Evolutionary conservation across 441 rosid species (phyloP).

Genomic region (Erysimum pusillum): DNA sequence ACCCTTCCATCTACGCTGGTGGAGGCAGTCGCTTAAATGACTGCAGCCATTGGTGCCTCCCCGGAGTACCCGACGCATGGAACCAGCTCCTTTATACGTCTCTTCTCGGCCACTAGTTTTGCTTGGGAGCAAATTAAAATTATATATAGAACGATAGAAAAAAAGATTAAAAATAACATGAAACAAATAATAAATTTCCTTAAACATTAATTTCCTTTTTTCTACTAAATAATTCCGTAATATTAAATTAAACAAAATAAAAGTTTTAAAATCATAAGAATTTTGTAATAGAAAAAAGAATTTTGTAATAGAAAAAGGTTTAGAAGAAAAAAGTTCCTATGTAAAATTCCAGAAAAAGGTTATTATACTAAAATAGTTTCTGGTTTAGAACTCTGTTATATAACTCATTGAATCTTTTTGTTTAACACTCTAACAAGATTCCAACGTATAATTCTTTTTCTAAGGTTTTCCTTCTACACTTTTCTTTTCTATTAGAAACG

Average conservation of each 20-base stretch:
- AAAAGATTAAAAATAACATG: background rate
- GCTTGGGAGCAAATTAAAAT: background rate
- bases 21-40: conserved; percentile 45
- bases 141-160: background rate
- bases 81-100: conserved; percentile 63
- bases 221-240: background rate
- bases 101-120: conserved; percentile 31
- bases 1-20: conserved; percentile 61
- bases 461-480: background rate
- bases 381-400: background rate
- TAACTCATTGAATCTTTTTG: background rate
- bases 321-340: background rate
- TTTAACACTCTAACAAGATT: background rate
- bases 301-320: background rate
- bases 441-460: background rate
- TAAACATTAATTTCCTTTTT: background rate
- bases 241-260: background rate
- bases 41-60: conserved; percentile 80
- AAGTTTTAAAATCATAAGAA: background rate
- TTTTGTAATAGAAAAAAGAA: background rate
- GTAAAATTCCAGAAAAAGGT: too few species aligned
- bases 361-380: background rate
- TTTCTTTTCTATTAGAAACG: background rate
- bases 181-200: background rate
- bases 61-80: conserved; percentile 73